phyloP scores from a whole-genome alignment of 2,329 filamentous ascomycete species.

The Microcyclospora tardicrescens region DNA sequence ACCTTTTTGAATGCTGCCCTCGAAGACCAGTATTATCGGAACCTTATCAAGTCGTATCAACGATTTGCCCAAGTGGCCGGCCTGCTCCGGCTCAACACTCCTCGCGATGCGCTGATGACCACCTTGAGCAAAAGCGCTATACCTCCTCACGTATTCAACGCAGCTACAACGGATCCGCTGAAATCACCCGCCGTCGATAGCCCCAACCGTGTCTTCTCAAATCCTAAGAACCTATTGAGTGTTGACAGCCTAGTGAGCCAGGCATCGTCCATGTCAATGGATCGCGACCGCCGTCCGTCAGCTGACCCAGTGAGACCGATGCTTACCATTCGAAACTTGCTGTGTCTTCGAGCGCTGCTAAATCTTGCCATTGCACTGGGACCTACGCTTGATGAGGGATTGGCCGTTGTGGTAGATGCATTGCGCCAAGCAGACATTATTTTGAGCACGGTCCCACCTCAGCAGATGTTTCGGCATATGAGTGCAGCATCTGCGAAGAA shows the following conservation, averaged over 20 bases:
- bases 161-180: slow-evolving; percentile 20
- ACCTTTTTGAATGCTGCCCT: slow-evolving; percentile 87
- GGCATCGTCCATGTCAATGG: slow-evolving; percentile 38
- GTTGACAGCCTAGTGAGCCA: slow-evolving; percentile 57
- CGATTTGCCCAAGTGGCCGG: slow-evolving; percentile 92
- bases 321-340: slow-evolving; percentile 75
- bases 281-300: slow-evolving; percentile 46
- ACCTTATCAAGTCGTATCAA: slow-evolving; percentile 82
- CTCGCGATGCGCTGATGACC: slow-evolving; percentile 86
- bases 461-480: slow-evolving; percentile 14
- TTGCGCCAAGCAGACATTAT: slow-evolving; percentile 87
- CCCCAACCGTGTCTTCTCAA: slow-evolving; percentile 47
- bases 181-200: slow-evolving; percentile 34
- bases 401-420: slow-evolving; percentile 84
- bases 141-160: slow-evolving; percentile 54
- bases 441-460: slow-evolving; percentile 38
- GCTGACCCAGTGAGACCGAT: slow-evolving; percentile 40
- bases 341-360: slow-evolving; percentile 81
- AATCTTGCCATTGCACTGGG: slow-evolving; percentile 92
- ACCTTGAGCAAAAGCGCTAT: slow-evolving; percentile 88
- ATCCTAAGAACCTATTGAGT: slow-evolving; percentile 58
- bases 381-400: slow-evolving; percentile 70
- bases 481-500: slow-evolving; percentile 10
- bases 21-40: slow-evolving; percentile 88
- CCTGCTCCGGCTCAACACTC: slow-evolving; percentile 68